phyloP scores from a whole-genome alignment of 2,329 filamentous ascomycete species.

The Verticillium dahliae region DNA sequence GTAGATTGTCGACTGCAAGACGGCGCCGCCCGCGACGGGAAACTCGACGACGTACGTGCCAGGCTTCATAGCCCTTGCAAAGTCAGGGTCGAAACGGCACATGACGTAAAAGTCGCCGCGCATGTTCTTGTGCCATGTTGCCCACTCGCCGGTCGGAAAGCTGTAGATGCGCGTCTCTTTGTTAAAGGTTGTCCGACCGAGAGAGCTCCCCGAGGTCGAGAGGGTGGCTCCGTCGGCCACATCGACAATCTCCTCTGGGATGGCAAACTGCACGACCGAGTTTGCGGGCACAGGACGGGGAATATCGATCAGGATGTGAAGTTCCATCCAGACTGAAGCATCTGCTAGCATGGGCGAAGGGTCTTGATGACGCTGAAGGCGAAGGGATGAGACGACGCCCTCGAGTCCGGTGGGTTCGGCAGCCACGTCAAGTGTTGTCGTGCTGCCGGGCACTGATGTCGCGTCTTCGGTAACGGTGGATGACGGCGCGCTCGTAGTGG shows the following conservation, averaged over 20 bases:
- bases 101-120: conserved; percentile 9
- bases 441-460: conserved; percentile 6
- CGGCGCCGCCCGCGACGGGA: conserved; percentile 3
- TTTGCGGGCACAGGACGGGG: conserved; percentile 1
- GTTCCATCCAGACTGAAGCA: conserved; percentile 7
- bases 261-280: conserved; percentile 4
- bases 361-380: conserved; percentile 4
- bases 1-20: background rate
- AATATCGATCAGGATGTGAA: conserved; percentile 6
- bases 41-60: conserved; percentile 8
- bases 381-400: conserved; percentile 4
- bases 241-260: conserved; percentile 6
- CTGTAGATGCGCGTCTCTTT: conserved; percentile 2
- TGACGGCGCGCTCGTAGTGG: background rate
- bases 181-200: conserved; percentile 3
- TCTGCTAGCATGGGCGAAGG: conserved; percentile 1
- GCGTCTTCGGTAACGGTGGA: background rate
- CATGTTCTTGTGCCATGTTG: conserved; percentile 10
- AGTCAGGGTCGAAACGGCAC: conserved; percentile 7
- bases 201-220: background rate
- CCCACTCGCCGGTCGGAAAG: conserved; percentile 2
- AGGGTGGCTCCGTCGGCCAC: conserved; percentile 1
- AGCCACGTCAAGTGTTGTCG: conserved; percentile 6
- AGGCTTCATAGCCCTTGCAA: conserved; percentile 3
- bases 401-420: conserved; percentile 7